Conservation (phyloP, 305 asterid genomes). For the Solanum hybrid region DNA sequence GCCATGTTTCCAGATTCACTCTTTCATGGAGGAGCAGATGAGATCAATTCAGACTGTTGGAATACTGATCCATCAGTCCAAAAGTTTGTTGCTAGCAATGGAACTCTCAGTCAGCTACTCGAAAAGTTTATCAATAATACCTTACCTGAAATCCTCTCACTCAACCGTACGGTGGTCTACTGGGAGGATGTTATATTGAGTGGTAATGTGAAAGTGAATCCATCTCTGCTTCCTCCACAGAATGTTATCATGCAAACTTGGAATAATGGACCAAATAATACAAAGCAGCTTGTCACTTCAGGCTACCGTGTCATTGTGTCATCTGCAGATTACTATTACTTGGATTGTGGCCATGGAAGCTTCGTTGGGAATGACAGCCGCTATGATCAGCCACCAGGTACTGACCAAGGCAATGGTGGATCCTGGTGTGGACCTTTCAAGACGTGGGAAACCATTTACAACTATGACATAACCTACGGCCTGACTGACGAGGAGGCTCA, state of each 20-base stretch:
- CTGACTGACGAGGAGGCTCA: slow-evolving; percentile 39
- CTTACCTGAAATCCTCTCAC: slow-evolving; percentile 56
- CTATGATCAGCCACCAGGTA: slow-evolving; percentile 47
- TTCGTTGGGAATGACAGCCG: slow-evolving; percentile 54
- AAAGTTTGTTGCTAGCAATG: slow-evolving; percentile 39
- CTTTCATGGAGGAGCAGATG: slow-evolving; percentile 81
- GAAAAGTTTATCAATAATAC: slow-evolving; percentile 50
- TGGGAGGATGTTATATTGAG: slow-evolving; percentile 87
- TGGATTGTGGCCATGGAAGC: slow-evolving; percentile 88
- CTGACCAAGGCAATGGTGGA: slow-evolving; percentile 51
- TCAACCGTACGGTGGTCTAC: slow-evolving; percentile 65
- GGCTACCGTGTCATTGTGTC: slow-evolving; percentile 81
- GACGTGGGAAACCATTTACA: slow-evolving; percentile 82
- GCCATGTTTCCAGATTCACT: slow-evolving; percentile 66
- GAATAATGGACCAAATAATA: slow-evolving; percentile 70
- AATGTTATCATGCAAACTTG: slow-evolving; percentile 69
- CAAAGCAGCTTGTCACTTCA: slow-evolving; percentile 42
- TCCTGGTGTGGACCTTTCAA: slow-evolving; percentile 93
- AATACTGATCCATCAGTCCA: slow-evolving; percentile 50
- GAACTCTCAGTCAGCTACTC: slow-evolving; percentile 63
- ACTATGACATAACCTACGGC: slow-evolving; percentile 66
- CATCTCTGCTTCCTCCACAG: slow-evolving; percentile 50
- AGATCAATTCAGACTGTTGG: slow-evolving; percentile 74
- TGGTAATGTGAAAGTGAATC: slow-evolving; percentile 27
- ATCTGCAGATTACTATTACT: slow-evolving; percentile 57